phyloP scores from a whole-genome alignment of 139 green algal genomes.

The Astrephomene gubernaculifera region DNA sequence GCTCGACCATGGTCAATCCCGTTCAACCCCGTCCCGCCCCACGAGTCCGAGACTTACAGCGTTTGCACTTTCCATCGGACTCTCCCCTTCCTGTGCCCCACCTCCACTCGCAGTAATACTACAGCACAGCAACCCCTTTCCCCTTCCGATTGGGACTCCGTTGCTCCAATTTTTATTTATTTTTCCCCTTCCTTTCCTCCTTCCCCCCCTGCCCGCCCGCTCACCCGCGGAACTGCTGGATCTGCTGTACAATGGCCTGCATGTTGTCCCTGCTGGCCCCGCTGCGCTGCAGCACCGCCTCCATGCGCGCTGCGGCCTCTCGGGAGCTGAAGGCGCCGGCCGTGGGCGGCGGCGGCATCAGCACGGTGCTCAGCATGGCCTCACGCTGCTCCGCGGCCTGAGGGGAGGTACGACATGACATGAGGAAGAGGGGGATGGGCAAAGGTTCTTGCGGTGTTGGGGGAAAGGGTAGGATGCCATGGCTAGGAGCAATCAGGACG shows the following conservation, averaged over 20 bases:
- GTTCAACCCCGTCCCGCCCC: too few relatives aligned
- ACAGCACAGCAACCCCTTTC: too few relatives aligned
- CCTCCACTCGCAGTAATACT: too few relatives aligned
- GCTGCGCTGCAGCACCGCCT: conserved; percentile 27
- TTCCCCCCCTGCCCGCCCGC: not conserved
- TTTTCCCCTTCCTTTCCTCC: not conserved
- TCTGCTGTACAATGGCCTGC: conserved; percentile 38
- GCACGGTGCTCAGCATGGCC: conserved; percentile 4
- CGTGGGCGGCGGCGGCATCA: not conserved
- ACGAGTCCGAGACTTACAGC: too few relatives aligned
- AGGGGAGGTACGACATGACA: too few relatives aligned
- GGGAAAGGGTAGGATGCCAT: too few relatives aligned
- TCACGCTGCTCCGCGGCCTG: conserved; percentile 24
- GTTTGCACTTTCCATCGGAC: too few relatives aligned
- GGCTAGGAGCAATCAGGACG: too few relatives aligned
- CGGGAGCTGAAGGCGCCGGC: conserved; percentile 23
- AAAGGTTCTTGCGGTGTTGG: not conserved
- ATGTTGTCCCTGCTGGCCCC: conserved; percentile 40
- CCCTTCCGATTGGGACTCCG: too few relatives aligned
- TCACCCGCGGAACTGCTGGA: conserved; percentile 42
- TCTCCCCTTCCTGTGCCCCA: too few relatives aligned
- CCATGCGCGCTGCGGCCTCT: conserved; percentile 13
- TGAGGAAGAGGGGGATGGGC: not conserved
- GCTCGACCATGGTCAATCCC: too few relatives aligned
- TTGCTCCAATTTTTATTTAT: too few relatives aligned